Evolutionary conservation across 352 stramenopile genomes (phyloP).

Genomic region (Pythium apleroticum): DNA sequence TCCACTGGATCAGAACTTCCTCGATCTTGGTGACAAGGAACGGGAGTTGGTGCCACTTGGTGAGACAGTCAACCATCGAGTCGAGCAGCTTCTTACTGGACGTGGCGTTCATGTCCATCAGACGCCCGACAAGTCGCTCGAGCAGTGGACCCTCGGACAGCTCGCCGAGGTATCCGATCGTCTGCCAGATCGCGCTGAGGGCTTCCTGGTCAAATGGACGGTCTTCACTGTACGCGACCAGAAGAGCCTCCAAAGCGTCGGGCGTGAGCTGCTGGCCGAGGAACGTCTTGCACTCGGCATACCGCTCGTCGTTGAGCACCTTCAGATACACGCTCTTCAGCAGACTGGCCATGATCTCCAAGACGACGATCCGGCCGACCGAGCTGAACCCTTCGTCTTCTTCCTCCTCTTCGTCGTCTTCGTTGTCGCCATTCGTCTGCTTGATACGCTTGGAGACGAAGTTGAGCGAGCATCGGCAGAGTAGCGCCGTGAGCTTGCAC

Average conservation of each 20-base stretch:
- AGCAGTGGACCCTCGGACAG: slow-evolving; percentile 56
- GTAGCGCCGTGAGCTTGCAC: slow-evolving; percentile 74
- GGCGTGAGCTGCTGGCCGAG: slow-evolving; percentile 63
- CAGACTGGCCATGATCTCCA: slow-evolving; percentile 73
- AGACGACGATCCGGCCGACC: slow-evolving; percentile 67
- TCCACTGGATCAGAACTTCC: slow-evolving; percentile 61
- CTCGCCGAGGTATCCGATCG: slow-evolving; percentile 67
- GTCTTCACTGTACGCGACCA: slow-evolving; percentile 65
- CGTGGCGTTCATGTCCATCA: slow-evolving; percentile 76
- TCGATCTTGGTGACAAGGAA: slow-evolving; percentile 64
- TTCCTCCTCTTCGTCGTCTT: slow-evolving; percentile 60
- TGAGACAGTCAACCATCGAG: slow-evolving; percentile 76
- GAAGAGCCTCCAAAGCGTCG: slow-evolving; percentile 57
- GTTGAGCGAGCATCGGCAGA: slow-evolving; percentile 77
- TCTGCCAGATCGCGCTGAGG: slow-evolving; percentile 71
- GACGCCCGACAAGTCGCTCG: slow-evolving; percentile 54
- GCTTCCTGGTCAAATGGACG: slow-evolving; percentile 66
- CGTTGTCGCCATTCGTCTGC: slow-evolving; percentile 39
- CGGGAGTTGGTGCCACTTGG: slow-evolving; percentile 71
- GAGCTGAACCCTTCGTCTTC: slow-evolving; percentile 69
- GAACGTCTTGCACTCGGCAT: slow-evolving; percentile 74
- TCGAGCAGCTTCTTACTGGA: slow-evolving; percentile 75
- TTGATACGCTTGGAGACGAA: slow-evolving; percentile 72
- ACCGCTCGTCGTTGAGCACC: slow-evolving; percentile 65
- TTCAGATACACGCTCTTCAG: slow-evolving; percentile 75